Evolutionary conservation across 495 filamentous ascomycete genomes (phyloP).

Genomic region (Penicillium paradoxum): DNA sequence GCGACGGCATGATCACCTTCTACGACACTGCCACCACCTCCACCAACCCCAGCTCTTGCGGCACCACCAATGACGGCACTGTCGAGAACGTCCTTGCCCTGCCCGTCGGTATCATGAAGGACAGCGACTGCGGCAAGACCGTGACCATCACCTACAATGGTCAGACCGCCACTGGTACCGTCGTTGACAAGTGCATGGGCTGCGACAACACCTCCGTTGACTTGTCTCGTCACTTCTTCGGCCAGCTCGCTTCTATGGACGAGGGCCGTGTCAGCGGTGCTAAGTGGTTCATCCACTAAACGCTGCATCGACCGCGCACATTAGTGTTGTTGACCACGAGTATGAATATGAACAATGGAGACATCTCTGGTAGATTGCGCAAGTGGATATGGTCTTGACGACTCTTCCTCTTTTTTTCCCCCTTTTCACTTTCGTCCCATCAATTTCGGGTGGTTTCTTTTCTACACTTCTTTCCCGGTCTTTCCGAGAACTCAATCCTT

Average conservation of each 20-base stretch:
- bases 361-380: conserved; percentile 26
- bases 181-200: conserved; percentile 74
- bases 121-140: conserved; percentile 61
- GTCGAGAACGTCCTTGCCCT: conserved; percentile 44
- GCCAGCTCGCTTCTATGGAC: conserved; percentile 23
- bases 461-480: conserved; percentile 3
- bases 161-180: conserved; percentile 49
- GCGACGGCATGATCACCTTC: conserved; percentile 41
- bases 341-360: conserved; percentile 1
- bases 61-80: conserved; percentile 38
- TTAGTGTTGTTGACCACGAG: conserved; percentile 1
- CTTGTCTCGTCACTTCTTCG: conserved; percentile 42
- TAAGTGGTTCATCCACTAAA: conserved; percentile 37
- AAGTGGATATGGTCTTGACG: conserved; percentile 7
- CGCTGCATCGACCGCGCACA: conserved; percentile 20
- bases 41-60: conserved; percentile 42
- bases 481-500: neutral
- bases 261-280: conserved; percentile 31
- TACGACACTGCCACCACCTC: conserved; percentile 41
- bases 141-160: conserved; percentile 57
- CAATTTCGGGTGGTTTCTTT: neutral
- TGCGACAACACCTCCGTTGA: conserved; percentile 48
- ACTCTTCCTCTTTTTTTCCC: neutral
- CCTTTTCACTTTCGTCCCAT: neutral
- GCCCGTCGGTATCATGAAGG: conserved; percentile 47